Base-by-base conservation (phyloP, 805 yeast genomes). In the Saccharomycopsis lassenensis region DNA sequence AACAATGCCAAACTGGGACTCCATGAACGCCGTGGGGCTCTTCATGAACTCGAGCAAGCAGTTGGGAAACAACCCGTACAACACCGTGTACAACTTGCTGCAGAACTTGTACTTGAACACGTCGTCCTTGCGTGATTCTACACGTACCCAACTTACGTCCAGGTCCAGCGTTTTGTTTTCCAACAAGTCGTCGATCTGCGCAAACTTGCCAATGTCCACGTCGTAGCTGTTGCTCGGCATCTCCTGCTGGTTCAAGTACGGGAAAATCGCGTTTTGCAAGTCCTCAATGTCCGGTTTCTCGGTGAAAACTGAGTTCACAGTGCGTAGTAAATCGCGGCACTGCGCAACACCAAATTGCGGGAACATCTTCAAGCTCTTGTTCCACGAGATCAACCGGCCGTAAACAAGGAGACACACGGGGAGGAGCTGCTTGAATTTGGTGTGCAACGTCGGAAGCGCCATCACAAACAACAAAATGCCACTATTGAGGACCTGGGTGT, bases 31-130 rank as follows among this genome's bases (percentile, higher is more conserved):
- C 8, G 31, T 10, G 6, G 46, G 46, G 1, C 23, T 4, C 14
- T 36, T 39, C 18, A 42, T 16, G 18, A 39, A 42, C 2, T 16
- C 20, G 11, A 39, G 11, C 3, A 27, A 12, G 7, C 28, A 29
- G 17, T 42, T 42, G 7, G 46, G 46, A 25, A 34, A 39, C n/a
- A 42, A 26, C 7, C 41, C 46, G 35, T 42, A 39, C 11, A 42
- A 12, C 4, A 36, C 8, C 2, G 43, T 31, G 22, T 35, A 42
- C 5, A 42, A 18, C 20, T 40, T 42, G 1, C 33, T 16, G 24
- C 28, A 31, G 11, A 27, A 14, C n/a, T 29, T 22, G 39, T 33
- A 22, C 11, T 33, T n/a, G n/a, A n/a, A n/a, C n/a, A n/a, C n/a
- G n/a, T n/a, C n/a, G n/a, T n/a, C n/a, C n/a, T n/a, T n/a, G n/a